Percentiles rank a stretch among this genome's conserved stretches.
Evolutionary conservation across 352 stramenopile species (phyloP).

Genomic region (Phytophthora lateralis): DNA sequence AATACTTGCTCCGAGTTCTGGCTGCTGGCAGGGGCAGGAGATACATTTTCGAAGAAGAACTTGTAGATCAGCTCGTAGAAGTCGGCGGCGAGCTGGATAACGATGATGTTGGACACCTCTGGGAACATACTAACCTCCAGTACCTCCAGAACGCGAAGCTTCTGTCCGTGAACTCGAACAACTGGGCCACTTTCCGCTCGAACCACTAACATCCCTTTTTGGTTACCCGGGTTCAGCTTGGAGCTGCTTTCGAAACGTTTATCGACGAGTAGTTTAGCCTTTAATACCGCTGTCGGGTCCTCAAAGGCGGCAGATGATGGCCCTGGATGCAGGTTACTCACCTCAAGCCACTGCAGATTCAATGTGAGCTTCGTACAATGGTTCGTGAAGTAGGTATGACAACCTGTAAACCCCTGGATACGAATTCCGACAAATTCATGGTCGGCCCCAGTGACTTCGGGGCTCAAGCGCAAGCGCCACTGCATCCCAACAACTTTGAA

Average conservation of each 20-base stretch:
- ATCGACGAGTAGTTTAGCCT: conserved; percentile 68
- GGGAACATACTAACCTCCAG: conserved; percentile 86
- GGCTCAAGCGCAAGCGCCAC: conserved; percentile 63
- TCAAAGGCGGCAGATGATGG: conserved; percentile 78
- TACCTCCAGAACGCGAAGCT: conserved; percentile 74
- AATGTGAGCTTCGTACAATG: conserved; percentile 77
- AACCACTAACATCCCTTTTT: conserved; percentile 78
- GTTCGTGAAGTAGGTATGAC: conserved; percentile 72
- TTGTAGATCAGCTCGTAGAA: conserved; percentile 88
- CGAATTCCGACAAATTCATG: conserved; percentile 82
- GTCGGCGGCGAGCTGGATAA: conserved; percentile 80
- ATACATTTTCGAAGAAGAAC: conserved; percentile 80
- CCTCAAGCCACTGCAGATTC: conserved; percentile 83
- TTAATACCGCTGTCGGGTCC: conserved; percentile 73
- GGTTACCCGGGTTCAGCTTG: conserved; percentile 35
- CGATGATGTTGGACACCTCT: conserved; percentile 82
- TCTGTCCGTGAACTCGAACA: conserved; percentile 67
- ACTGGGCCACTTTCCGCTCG: conserved; percentile 76
- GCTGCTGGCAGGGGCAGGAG: conserved; percentile 20
- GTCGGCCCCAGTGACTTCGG: conserved; percentile 57
- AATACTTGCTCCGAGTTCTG: conserved; percentile 61
- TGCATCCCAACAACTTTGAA: conserved; percentile 65
- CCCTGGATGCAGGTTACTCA: conserved; percentile 80
- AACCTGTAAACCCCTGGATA: conserved; percentile 61
- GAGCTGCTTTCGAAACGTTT: conserved; percentile 53